These are phyloP conservation scores for Esteya vermicola DNA, from an alignment of 2,329 filamentous ascomycete species.

Conservation along the genomic window DNA sequence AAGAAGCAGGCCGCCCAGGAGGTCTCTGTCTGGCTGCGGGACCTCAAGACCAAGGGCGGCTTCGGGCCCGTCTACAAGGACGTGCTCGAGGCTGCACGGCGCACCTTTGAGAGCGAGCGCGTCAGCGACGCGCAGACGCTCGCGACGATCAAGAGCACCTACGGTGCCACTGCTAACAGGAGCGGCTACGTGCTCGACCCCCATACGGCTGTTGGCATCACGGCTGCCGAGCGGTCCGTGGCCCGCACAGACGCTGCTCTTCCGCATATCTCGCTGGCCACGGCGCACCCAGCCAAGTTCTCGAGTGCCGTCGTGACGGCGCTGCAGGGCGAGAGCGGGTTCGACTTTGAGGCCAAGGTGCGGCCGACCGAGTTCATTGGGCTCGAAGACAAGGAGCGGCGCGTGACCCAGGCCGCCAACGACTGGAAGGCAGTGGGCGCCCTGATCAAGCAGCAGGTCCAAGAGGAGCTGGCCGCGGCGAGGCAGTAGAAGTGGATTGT, in stretches of 20 bases:
- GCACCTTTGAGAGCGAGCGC: conserved; percentile 69
- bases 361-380: conserved; percentile 72
- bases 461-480: conserved; percentile 34
- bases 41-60: conserved; percentile 67
- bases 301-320: conserved; percentile 71
- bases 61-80: conserved; percentile 65
- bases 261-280: conserved; percentile 74
- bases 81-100: conserved; percentile 55
- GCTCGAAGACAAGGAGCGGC: conserved; percentile 59
- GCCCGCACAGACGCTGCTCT: conserved; percentile 34
- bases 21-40: conserved; percentile 62
- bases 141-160: conserved; percentile 46
- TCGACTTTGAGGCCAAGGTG: conserved; percentile 61
- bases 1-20: conserved; percentile 60
- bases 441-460: conserved; percentile 62
- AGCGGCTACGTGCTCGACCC: conserved; percentile 81
- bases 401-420: conserved; percentile 55
- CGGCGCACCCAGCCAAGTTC: conserved; percentile 94
- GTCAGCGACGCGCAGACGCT: conserved; percentile 54
- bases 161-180: conserved; percentile 20
- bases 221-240: conserved; percentile 59
- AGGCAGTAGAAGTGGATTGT: neutral
- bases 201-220: conserved; percentile 77
- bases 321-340: conserved; percentile 54
- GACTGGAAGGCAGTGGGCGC: conserved; percentile 63